Evolutionary conservation across 2,329 filamentous ascomycete genomes (phyloP).

Genomic region (Cladosporium sp.): DNA sequence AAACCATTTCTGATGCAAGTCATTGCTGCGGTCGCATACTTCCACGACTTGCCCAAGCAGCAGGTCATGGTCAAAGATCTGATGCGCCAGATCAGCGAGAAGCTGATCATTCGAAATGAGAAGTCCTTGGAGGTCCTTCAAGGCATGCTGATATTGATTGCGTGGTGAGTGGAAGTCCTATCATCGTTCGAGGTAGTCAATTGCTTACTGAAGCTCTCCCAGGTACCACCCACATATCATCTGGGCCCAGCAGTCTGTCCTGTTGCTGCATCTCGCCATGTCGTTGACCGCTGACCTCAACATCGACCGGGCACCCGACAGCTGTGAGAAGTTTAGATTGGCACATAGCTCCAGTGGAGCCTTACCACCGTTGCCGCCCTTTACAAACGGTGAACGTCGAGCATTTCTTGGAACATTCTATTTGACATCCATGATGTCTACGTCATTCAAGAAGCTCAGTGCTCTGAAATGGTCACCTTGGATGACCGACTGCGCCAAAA

Average conservation of each 20-base stretch:
- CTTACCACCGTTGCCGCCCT: constrained; percentile 17
- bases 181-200: not conserved
- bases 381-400: constrained; percentile 23
- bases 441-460: constrained; percentile 28
- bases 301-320: constrained; percentile 22
- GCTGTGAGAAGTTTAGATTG: constrained; percentile 12
- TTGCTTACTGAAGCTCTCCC: not conserved
- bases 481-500: constrained; percentile 21
- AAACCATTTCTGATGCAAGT: constrained; percentile 28
- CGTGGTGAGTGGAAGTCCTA: constrained; percentile 12
- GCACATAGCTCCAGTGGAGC: not conserved
- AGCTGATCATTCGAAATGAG: constrained; percentile 28
- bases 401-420: constrained; percentile 26
- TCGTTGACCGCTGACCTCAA: constrained; percentile 25
- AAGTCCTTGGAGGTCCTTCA: constrained; percentile 29
- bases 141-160: constrained; percentile 19
- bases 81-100: constrained; percentile 26
- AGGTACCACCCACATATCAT: constrained; percentile 30
- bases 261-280: constrained; percentile 28
- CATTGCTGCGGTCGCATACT: constrained; percentile 26
- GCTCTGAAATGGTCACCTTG: constrained; percentile 25
- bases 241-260: constrained; percentile 25
- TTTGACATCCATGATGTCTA: constrained; percentile 26
- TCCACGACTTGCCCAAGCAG: constrained; percentile 27
- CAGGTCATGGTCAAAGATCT: constrained; percentile 24